Evolutionary conservation across 371 early-diverging fungal genomes (phyloP).

Genomic region (Mycotypha africana): DNA sequence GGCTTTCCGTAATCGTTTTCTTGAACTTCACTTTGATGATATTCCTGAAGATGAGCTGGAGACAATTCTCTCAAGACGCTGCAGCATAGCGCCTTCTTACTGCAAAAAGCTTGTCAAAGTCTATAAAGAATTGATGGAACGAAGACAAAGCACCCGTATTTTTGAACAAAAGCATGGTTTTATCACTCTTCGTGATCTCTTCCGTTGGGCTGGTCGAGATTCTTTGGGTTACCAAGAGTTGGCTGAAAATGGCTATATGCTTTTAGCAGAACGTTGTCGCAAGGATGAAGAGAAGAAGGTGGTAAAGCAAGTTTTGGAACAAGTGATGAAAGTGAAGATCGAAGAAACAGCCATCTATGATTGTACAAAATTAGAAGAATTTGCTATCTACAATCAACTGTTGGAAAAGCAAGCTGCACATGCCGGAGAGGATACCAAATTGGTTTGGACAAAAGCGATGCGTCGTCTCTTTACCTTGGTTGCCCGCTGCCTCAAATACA

Average conservation of each 20-base stretch:
- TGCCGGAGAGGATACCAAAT: slow-evolving; percentile 34
- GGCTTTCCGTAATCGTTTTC: slow-evolving; percentile 99
- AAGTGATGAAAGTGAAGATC: slow-evolving; percentile 71
- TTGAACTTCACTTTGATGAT: slow-evolving; percentile 95
- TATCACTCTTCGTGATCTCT: slow-evolving; percentile 97
- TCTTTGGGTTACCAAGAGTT: slow-evolving; percentile 75
- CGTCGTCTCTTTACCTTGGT: slow-evolving; percentile 88
- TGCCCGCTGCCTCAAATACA: slow-evolving; percentile 71
- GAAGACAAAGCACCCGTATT: slow-evolving; percentile 76
- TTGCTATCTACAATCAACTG: slow-evolving; percentile 36
- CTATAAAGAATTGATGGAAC: slow-evolving; percentile 79
- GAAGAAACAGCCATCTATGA: slow-evolving; percentile 66
- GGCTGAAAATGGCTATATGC: slow-evolving; percentile 93
- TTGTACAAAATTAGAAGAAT: slow-evolving; percentile 50
- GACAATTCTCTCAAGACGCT: slow-evolving; percentile 80
- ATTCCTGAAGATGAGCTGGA: slow-evolving; percentile 90
- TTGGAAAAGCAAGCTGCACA: slow-evolving; percentile 17
- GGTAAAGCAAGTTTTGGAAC: slow-evolving; percentile 82
- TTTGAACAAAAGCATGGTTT: slow-evolving; percentile 93
- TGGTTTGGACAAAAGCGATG: slow-evolving; percentile 97
- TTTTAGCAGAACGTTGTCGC: slow-evolving; percentile 92
- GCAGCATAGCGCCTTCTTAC: slow-evolving; percentile 87
- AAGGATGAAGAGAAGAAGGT: slow-evolving; percentile 77
- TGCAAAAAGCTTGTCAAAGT: slow-evolving; percentile 85
- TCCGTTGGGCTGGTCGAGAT: slow-evolving; percentile 95